phyloP scores from a whole-genome alignment of 805 yeast genomes.

The Priceomyces haplophilus region DNA sequence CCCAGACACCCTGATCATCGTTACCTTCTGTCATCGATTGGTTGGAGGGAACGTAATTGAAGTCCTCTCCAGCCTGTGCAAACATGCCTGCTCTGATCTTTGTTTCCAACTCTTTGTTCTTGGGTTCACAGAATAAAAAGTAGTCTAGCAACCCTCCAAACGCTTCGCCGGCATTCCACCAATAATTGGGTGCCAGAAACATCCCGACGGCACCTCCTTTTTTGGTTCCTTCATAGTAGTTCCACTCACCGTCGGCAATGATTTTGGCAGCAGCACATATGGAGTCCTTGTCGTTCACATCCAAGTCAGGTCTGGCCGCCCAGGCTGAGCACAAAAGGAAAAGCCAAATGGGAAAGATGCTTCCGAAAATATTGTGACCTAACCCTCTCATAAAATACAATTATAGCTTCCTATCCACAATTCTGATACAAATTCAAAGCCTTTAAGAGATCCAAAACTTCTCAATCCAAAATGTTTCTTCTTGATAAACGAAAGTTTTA shows the following conservation, averaged over 20 bases:
- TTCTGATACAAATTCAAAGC: no score
- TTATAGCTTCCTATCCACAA: no score
- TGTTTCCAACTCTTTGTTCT: conserved; percentile 28
- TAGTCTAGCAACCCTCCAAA: conserved; percentile 47
- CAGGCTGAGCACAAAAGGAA: no score
- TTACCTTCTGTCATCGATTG: conserved; percentile 48
- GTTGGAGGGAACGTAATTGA: conserved; percentile 44
- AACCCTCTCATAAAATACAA: no score
- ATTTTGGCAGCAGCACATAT: conserved; percentile 40
- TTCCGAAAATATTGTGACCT: no score
- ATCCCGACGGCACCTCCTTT: conserved; percentile 47
- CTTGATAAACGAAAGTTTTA: no score
- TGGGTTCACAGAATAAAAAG: conserved; percentile 34
- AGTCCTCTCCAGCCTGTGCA: conserved; percentile 41
- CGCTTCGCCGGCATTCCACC: conserved; percentile 55
- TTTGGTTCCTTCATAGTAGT: conserved; percentile 42
- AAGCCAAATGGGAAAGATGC: no score
- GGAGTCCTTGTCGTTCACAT: conserved; percentile 32
- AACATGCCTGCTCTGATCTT: conserved; percentile 38
- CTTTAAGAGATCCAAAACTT: no score
- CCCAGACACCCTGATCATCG: conserved; percentile 56
- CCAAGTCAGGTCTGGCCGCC: conserved; percentile 23
- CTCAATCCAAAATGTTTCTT: no score
- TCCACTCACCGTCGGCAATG: conserved; percentile 39
- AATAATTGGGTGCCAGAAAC: conserved; percentile 45